Conservation (phyloP, 306 rosid species). For the Quillaja saponaria region DNA sequence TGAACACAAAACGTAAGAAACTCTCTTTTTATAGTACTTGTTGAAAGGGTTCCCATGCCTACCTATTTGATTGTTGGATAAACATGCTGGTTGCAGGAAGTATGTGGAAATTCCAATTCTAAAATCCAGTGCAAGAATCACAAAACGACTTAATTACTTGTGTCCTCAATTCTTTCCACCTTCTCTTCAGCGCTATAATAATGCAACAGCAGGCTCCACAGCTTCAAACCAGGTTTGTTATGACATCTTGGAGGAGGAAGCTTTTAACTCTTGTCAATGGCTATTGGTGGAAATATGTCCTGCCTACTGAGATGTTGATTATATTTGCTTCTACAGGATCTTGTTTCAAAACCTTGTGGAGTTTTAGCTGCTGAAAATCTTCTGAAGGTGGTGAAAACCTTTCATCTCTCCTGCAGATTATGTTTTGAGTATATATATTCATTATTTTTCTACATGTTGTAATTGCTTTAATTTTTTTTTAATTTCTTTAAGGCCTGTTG, state of each 20-base stretch:
- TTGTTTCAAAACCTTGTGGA: constrained; percentile 44
- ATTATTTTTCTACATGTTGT: too few species aligned
- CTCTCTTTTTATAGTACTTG: constrained; percentile 5
- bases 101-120: constrained; percentile 80
- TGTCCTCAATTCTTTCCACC: constrained; percentile 96
- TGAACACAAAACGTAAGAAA: constrained; percentile 74
- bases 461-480: too few species aligned
- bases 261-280: too few species aligned
- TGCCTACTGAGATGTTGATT: too few species aligned
- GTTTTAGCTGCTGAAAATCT: constrained; percentile 74
- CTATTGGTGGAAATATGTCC: too few species aligned
- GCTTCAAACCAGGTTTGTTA: constrained; percentile 78
- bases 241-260: constrained; percentile 25
- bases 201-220: constrained; percentile 38
- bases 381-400: constrained; percentile 72
- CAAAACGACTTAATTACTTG: constrained; percentile 74
- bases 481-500: too few species aligned
- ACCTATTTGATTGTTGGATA: constrained; percentile 25
- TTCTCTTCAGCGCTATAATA: constrained; percentile 47
- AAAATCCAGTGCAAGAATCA: constrained; percentile 78
- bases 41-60: constrained; percentile 6
- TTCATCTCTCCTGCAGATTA: too few species aligned
- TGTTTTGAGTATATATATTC: too few species aligned
- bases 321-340: constrained; percentile 52
- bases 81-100: constrained; percentile 59